These are phyloP conservation scores for Candida nanaspora DNA, from an alignment of 805 yeast species.

Conservation along the genomic window DNA sequence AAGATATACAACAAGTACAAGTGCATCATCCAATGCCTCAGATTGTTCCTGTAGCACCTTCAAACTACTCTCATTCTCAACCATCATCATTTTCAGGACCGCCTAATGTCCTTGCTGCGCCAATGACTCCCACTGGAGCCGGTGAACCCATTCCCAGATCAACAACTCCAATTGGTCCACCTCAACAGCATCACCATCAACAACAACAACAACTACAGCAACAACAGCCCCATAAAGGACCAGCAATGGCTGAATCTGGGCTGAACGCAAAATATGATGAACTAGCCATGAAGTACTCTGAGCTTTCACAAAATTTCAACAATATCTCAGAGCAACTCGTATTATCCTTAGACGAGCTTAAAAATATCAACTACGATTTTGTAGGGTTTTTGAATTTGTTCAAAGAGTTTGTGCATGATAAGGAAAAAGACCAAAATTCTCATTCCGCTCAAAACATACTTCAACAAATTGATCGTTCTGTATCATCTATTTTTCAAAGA, in stretches of 20 bases:
- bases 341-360: conserved; percentile 38
- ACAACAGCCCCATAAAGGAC: conserved; percentile 5
- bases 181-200: conserved; percentile 11
- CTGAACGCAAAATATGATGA: no score
- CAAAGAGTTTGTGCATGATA: conserved; percentile 13
- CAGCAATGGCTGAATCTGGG: conserved; percentile 5
- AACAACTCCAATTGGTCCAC: conserved; percentile 12
- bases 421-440: neutral
- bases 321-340: conserved; percentile 40
- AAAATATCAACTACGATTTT: conserved; percentile 45
- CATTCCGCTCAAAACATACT: neutral
- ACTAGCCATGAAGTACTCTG: conserved; percentile 11
- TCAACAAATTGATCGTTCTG: conserved; percentile 20
- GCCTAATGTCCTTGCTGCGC: neutral
- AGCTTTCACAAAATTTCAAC: conserved; percentile 36
- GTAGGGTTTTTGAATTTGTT: conserved; percentile 40
- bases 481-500: conserved; percentile 21
- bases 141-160: neutral
- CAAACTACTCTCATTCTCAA: neutral
- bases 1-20: no score
- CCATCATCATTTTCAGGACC: conserved; percentile 1
- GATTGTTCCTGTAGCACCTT: neutral
- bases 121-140: neutral
- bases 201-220: conserved; percentile 8
- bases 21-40: conserved; percentile 7